Base-by-base conservation (phyloP, 495 filamentous ascomycete genomes). In the Emericellopsis terricola region DNA sequence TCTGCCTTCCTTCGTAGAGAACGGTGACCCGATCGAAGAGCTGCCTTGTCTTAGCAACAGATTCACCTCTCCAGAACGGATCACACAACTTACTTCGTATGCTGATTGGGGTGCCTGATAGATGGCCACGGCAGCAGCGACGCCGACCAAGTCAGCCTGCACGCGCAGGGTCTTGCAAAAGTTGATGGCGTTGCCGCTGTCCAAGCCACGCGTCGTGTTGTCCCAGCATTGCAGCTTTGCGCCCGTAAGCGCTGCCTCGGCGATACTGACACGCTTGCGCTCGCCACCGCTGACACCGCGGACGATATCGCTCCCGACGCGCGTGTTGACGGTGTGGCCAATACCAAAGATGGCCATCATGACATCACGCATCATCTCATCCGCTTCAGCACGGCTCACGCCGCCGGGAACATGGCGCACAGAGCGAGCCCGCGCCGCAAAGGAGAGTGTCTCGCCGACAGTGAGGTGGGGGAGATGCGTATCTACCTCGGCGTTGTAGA, bases 271-370 rank as follows among this genome's bases (percentile, higher is more conserved):
- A 27, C 67, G 55, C 24, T 61, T 59, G 51, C 73, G 48, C 54
- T 65, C 53, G 45, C 69, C 69, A n/a, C 72, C 64, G 49, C 70
- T 74, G 0, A 73, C 69, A 29, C 74, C 73, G 11, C 83, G 69
- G 7, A 85, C 70, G 42, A 69, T 84, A 44, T 78, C 78, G 50
- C 89, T 81, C 19, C 84, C 84, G 5, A 93, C 78, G 15, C 71
- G 63, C 0, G 81, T 86, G 45, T 81, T 67, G 40, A 67, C 65
- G 0, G 81, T 86, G 46, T 91, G 82, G 23, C 44, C 61, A 46
- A 93, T 86, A 30, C 77, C 77, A 42, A 85, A 82, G 62, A 82
- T 78, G 43, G 68, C 40, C 36, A 40, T 49, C 29, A 40, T 44
- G 31, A 31, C 33, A 16, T 65, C 51, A 4, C 57, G 55, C 23